These are phyloP conservation scores for Colletotrichum orbiculare DNA, from an alignment of 2,329 filamentous ascomycete species.

Conservation along the genomic window DNA sequence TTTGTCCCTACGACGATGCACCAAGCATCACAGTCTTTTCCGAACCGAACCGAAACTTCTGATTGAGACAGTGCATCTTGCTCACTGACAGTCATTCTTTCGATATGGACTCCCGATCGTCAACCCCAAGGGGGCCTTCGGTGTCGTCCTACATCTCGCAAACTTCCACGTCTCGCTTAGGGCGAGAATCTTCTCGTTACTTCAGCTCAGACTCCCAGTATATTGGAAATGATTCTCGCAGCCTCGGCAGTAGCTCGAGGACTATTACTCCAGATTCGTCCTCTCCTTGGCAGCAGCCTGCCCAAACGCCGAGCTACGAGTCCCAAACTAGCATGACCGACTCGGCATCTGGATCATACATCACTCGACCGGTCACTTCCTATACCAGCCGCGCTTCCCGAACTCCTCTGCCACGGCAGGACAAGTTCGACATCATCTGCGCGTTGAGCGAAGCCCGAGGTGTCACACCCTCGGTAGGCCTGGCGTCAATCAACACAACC, in stretches of 20 bases:
- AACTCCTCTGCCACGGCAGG: slow-evolving; percentile 55
- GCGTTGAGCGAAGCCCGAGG: slow-evolving; percentile 90
- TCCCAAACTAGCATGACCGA: neutral
- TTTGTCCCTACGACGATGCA: too few species aligned
- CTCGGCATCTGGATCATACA: neutral
- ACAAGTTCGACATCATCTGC: slow-evolving; percentile 81
- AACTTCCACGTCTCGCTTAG: too few species aligned
- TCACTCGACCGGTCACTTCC: slow-evolving; percentile 50
- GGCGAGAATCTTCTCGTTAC: slow-evolving; percentile 9
- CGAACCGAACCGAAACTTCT: too few species aligned
- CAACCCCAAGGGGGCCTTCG: too few species aligned
- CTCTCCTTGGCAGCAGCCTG: neutral
- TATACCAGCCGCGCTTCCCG: slow-evolving; percentile 58
- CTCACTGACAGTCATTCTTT: too few species aligned
- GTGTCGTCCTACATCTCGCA: too few species aligned
- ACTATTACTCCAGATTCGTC: neutral
- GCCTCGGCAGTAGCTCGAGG: too few species aligned
- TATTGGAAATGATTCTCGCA: too few species aligned
- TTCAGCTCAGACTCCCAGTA: neutral
- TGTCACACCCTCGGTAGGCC: slow-evolving; percentile 83
- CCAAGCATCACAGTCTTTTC: too few species aligned
- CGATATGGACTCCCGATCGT: too few species aligned
- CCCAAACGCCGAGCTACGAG: slow-evolving; percentile 11
- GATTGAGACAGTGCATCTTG: too few species aligned
- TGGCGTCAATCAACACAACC: slow-evolving; percentile 88